Evolutionary conservation across 176 grass and related monocot species (phyloP).

Genomic region (Triticum aestivum): IWGSC_CS_RefSeq_v2.1 NC_057803.1:532878206-532878705

Average conservation of each 20-base stretch:
- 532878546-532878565: constrained; percentile 43
- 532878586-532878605: constrained; percentile 82
- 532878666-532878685: constrained; percentile 74
- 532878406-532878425: background rate
- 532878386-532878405: background rate
- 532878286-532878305: too few relatives aligned
- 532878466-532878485: background rate
- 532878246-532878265: too few relatives aligned
- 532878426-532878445: background rate
- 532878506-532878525: constrained; percentile 39
- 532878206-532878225: too few relatives aligned
- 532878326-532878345: too few relatives aligned
- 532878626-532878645: constrained; percentile 33
- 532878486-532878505: background rate
- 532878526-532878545: constrained; percentile 55
- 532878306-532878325: too few relatives aligned
- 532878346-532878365: too few relatives aligned
- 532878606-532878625: constrained; percentile 44
- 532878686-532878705: constrained; percentile 53
- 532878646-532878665: constrained; percentile 75
- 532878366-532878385: too few relatives aligned
- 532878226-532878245: too few relatives aligned
- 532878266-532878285: too few relatives aligned
- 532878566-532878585: constrained; percentile 82
- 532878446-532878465: background rate